phyloP scores from a whole-genome alignment of 352 stramenopile genomes.

The Globisporangium abappressorium region DNA sequence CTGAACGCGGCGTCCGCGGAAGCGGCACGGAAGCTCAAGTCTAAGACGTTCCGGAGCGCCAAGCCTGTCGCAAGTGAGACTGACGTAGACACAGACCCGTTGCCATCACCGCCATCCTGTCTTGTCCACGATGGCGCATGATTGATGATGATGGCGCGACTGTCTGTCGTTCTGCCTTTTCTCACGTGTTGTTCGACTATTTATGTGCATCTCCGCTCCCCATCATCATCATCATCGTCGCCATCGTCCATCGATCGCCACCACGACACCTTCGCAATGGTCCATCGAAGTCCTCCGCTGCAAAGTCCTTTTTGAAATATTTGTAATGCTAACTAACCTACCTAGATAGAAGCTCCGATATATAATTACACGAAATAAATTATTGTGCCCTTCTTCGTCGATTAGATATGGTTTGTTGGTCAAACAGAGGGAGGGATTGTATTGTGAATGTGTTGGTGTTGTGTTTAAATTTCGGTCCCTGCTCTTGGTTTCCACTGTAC shows the following conservation, averaged over 20 bases:
- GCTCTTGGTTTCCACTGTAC: not conserved
- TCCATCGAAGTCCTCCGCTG: not conserved
- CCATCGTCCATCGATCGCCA: not conserved
- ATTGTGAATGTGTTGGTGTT: not conserved
- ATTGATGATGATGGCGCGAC: not conserved
- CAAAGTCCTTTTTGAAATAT: not conserved
- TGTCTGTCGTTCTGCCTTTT: not conserved
- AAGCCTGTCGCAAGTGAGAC: conserved; percentile 31
- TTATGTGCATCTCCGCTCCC: not conserved
- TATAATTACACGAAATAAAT: not conserved
- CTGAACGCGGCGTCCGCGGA: conserved; percentile 52
- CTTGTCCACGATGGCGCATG: not conserved
- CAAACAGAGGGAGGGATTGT: not conserved
- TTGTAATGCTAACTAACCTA: not conserved
- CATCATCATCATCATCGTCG: not conserved
- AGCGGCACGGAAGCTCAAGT: conserved; percentile 52
- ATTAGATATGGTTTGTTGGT: not conserved
- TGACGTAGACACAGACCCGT: conserved; percentile 23
- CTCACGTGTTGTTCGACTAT: not conserved
- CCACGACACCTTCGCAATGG: not conserved
- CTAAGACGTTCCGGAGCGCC: conserved; percentile 20
- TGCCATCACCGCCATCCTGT: not conserved
- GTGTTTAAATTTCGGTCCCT: not conserved
- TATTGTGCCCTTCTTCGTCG: not conserved
- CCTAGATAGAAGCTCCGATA: not conserved